Evolutionary conservation across 176 grass and related monocot genomes (phyloP).

Genomic region (Oryza meyeriana): DNA sequence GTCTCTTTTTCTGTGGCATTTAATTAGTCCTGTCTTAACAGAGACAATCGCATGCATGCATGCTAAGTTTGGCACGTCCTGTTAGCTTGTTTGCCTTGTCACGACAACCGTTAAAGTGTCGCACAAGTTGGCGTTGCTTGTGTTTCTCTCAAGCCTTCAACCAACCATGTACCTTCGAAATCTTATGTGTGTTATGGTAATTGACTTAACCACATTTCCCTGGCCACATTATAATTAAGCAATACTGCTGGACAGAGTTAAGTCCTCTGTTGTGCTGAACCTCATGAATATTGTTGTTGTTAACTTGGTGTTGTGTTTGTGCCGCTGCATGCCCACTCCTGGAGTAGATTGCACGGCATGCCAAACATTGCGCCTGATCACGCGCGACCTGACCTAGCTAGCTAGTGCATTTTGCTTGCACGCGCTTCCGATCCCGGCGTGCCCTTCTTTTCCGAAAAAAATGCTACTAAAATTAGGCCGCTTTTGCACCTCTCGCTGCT

Average conservation of each 20-base stretch:
- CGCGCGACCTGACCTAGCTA: neutral
- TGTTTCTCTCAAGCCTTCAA: neutral
- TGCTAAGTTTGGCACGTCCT: neutral
- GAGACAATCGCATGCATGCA: neutral
- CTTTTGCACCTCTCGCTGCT: neutral
- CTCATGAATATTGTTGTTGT: neutral
- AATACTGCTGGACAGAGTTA: neutral
- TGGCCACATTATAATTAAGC: neutral
- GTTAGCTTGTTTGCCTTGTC: neutral
- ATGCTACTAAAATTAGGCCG: neutral
- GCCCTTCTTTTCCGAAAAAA: neutral
- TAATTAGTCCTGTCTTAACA: neutral
- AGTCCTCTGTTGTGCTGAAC: neutral
- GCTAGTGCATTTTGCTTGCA: slow-evolving; percentile 1
- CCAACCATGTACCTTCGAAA: neutral
- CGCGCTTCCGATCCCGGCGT: neutral
- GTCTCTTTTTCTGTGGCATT: neutral
- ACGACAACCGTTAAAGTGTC: neutral
- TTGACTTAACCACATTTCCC: neutral
- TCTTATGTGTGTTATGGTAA: neutral
- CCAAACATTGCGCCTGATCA: neutral
- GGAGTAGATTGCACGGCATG: slow-evolving; percentile 12
- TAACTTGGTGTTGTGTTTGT: neutral
- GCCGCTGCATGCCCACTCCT: neutral
- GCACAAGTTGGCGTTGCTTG: neutral